A percentile compares a stretch with the other conserved stretches of the same genome.
phyloP scores from a whole-genome alignment of 345 rosid genomes.

The Jatropha curcas region DNA sequence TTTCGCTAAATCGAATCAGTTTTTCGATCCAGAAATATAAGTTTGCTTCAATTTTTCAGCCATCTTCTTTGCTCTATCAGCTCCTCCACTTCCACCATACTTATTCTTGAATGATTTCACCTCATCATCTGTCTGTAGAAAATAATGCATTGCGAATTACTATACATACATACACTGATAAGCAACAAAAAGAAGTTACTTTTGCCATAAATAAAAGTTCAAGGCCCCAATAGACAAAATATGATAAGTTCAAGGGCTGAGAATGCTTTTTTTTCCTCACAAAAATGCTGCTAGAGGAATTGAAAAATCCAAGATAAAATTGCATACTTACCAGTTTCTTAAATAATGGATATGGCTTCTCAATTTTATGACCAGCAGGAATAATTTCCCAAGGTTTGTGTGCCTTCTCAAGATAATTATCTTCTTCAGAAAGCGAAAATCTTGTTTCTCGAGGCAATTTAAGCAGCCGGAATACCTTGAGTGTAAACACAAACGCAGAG shows the following conservation, averaged over 20 bases:
- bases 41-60: slow-evolving; percentile 55
- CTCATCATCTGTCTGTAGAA: slow-evolving; percentile 68
- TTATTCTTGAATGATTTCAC: slow-evolving; percentile 55
- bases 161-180: too few species aligned
- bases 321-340: slow-evolving; percentile 58
- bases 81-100: slow-evolving; percentile 83
- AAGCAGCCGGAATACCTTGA: slow-evolving; percentile 82
- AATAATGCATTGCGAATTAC: too few species aligned
- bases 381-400: slow-evolving; percentile 76
- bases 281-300: too few species aligned
- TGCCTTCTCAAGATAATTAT: slow-evolving; percentile 54
- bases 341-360: slow-evolving; percentile 67
- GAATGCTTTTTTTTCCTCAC: too few species aligned
- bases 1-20: background rate
- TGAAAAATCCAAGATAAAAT: too few species aligned
- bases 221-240: too few species aligned
- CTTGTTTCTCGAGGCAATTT: slow-evolving; percentile 55
- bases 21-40: slow-evolving; percentile 38
- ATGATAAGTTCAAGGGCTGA: too few species aligned
- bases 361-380: slow-evolving; percentile 72
- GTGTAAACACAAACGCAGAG: slow-evolving; percentile 13
- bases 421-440: slow-evolving; percentile 59
- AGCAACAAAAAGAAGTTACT: background rate
- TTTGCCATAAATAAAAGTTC: too few species aligned
- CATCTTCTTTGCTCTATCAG: slow-evolving; percentile 45